Evolutionary conservation across 495 filamentous ascomycete species (phyloP).

Genomic region (Cercophora newfieldiana): DNA sequence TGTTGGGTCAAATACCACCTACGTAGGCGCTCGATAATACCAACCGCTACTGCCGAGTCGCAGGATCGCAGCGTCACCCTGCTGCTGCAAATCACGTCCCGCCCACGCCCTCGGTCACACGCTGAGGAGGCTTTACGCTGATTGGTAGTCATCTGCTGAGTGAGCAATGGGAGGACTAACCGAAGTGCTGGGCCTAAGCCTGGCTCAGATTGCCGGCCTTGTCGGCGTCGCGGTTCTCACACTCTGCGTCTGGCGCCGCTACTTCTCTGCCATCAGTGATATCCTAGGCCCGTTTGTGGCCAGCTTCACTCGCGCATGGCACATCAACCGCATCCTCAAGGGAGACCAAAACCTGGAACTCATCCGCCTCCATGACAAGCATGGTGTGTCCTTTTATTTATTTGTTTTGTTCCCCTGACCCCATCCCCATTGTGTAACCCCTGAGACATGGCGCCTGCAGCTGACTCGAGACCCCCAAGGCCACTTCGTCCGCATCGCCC

Average conservation of each 20-base stretch:
- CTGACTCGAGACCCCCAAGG: conserved; percentile 23
- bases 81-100: too few relatives aligned
- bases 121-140: neutral
- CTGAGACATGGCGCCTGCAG: neutral
- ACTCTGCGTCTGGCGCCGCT: conserved; percentile 20
- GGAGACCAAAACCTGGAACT: conserved; percentile 42
- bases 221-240: conserved; percentile 8
- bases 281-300: conserved; percentile 46
- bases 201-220: conserved; percentile 10
- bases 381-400: conserved; percentile 32
- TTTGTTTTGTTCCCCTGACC: neutral
- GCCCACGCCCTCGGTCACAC: neutral
- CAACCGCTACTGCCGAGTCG: too few relatives aligned
- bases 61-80: neutral
- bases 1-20: too few relatives aligned
- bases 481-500: conserved; percentile 49
- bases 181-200: neutral
- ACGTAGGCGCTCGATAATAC: too few relatives aligned
- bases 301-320: conserved; percentile 45
- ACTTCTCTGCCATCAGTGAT: conserved; percentile 24
- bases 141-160: neutral
- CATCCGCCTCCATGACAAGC: conserved; percentile 42
- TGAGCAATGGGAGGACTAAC: neutral
- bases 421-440: neutral
- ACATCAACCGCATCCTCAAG: conserved; percentile 38